Base-by-base conservation (phyloP, 2,329 filamentous ascomycete species). In the Fusarium sulawesiense region DNA sequence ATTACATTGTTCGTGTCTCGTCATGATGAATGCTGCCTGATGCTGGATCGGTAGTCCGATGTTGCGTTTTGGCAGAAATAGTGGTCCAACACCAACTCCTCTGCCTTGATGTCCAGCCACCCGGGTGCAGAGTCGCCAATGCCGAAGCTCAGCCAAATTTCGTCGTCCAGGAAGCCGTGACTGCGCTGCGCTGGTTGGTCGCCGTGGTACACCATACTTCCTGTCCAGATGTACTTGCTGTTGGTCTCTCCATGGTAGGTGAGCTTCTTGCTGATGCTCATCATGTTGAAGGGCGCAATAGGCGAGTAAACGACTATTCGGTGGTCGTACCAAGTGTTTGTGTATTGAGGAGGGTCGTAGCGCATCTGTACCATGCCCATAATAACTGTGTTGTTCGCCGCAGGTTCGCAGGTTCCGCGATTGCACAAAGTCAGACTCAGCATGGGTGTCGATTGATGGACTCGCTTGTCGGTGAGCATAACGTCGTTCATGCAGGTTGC, bases 371-470 rank as follows among this genome's bases (percentile, higher is more conserved):
- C 68, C 71, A 73, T 73, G 27, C 68, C 68, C 41, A 73, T 53
- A 27, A 73, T 56, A 32, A 73, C 56, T 4, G 71, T 73, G 51
- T 73, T 73, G n/a, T 69, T 57, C 23, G 51, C 49, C 49, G 47
- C 55, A n/a, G 71, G 71, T 42, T 71, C 54, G 42, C 71, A 73
- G 1, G 47, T 16, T 18, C 64, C 68, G 41, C 71, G 70, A 29
- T 73, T 64, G 68, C 71, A 73, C 2, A 73, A 60, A 1, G 71
- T 73, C 8, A 73, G 27, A 25, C 71, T 73, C 23, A 73, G 68
- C 71, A 73, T 73, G 16, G 71, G 71, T n/a, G 71, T 73, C 23
- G 70, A 73, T 44, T 73, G 71, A 23, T 73, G 71, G 4, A 73
- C 71, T 6, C 66, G 58, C 40, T 58, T 60, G 34, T 73, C 54